These are phyloP conservation scores for Tillandsia leiboldiana DNA, from an alignment of 176 grass and related monocot species.

Conservation along the genomic window DNA sequence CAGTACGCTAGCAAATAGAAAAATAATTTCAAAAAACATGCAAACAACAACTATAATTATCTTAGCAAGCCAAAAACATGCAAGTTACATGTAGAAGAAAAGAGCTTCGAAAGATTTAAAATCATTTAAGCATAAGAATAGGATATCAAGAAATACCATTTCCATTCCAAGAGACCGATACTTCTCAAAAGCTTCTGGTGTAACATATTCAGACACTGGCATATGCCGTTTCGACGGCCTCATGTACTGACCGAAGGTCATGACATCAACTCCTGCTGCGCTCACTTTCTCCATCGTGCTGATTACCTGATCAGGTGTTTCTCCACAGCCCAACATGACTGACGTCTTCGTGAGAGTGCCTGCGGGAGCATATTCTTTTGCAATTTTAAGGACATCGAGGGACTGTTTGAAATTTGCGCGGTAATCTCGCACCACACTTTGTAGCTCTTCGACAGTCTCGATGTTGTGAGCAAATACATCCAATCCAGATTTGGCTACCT, in stretches of 20 bases:
- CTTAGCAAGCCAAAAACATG: not conserved
- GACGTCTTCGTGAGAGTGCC: conserved; percentile 95
- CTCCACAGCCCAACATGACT: conserved; percentile 87
- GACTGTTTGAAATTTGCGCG: conserved; percentile 96
- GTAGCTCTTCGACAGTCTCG: conserved; percentile 93
- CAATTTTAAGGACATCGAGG: conserved; percentile 83
- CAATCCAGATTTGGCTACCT: conserved; percentile 76
- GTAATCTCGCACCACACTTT: conserved; percentile 58
- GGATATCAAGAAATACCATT: conserved; percentile 44
- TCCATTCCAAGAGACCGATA: conserved; percentile 66
- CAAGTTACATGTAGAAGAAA: not conserved
- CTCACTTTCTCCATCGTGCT: conserved; percentile 92
- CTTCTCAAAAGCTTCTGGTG: conserved; percentile 81
- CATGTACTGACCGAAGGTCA: conserved; percentile 99
- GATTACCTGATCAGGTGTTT: conserved; percentile 78
- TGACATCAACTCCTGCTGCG: conserved; percentile 86
- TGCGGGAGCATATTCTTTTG: conserved; percentile 80
- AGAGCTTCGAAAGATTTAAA: not conserved
- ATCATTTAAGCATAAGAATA: not conserved
- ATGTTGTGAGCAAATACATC: conserved; percentile 99
- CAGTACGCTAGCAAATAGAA: too few species aligned
- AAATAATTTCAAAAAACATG: too few species aligned
- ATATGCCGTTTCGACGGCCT: conserved; percentile 95
- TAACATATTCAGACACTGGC: conserved; percentile 93
- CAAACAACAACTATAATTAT: too few species aligned